Conservation (phyloP, 2,329 filamentous ascomycete species). For the Diaporthe citri region DNA sequence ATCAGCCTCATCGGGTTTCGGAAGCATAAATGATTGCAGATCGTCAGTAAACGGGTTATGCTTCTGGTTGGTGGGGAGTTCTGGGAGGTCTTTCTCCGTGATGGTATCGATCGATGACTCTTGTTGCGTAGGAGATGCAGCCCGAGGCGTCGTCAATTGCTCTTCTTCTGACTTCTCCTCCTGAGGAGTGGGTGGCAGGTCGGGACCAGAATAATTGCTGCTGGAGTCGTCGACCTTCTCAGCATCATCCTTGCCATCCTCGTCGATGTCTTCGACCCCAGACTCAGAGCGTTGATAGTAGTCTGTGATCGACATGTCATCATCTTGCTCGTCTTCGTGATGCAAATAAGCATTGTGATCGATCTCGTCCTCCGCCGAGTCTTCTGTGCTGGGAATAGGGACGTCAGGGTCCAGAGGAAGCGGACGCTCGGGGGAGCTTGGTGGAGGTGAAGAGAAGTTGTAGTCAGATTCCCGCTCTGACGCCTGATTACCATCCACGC, state of each 20-base stretch:
- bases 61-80: conserved; percentile 46
- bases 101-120: conserved; percentile 42
- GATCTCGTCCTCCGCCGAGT: conserved; percentile 69
- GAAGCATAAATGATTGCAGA: conserved; percentile 61
- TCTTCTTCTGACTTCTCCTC: conserved; percentile 50
- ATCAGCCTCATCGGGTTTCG: conserved; percentile 54
- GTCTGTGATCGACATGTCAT: conserved; percentile 77
- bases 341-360: conserved; percentile 69
- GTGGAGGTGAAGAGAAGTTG: conserved; percentile 72
- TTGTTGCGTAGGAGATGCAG: conserved; percentile 54
- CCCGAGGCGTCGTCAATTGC: conserved; percentile 67
- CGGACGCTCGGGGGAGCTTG: conserved; percentile 69
- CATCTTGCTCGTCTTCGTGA: conserved; percentile 66
- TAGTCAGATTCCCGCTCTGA: conserved; percentile 72
- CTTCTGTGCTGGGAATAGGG: conserved; percentile 89
- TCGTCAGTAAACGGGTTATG: conserved; percentile 55
- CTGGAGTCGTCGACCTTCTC: conserved; percentile 64
- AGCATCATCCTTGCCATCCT: conserved; percentile 52
- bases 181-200: conserved; percentile 46
- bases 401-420: conserved; percentile 85
- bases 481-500: conserved; percentile 77
- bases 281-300: conserved; percentile 70
- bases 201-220: conserved; percentile 68
- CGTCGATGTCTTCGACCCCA: conserved; percentile 46
- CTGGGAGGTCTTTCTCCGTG: conserved; percentile 50